These are phyloP conservation scores for Butyriboletus loyo DNA, from an alignment of 768 basidiomycete genomes.

Conservation along the genomic window DNA sequence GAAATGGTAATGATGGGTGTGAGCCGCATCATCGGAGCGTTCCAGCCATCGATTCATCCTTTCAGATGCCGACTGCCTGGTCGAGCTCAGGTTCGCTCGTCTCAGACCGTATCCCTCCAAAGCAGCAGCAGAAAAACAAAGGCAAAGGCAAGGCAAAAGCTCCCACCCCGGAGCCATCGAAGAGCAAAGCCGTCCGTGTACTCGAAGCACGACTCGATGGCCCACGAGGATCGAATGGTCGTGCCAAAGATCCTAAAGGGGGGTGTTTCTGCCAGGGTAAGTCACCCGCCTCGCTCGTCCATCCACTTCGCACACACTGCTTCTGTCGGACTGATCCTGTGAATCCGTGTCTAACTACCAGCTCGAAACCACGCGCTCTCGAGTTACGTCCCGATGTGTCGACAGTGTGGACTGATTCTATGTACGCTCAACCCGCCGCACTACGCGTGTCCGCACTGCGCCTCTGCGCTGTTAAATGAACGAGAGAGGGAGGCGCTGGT, in stretches of 20 bases:
- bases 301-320: too few species aligned
- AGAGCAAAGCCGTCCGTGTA: slow-evolving; percentile 46
- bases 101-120: slow-evolving; percentile 52
- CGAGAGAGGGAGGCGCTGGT: slow-evolving; percentile 37
- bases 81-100: slow-evolving; percentile 43
- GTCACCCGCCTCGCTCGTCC: neutral
- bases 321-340: neutral
- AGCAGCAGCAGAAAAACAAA: slow-evolving; percentile 18
- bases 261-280: slow-evolving; percentile 72
- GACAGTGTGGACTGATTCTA: slow-evolving; percentile 57
- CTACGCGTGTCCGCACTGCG: slow-evolving; percentile 55
- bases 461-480: slow-evolving; percentile 35
- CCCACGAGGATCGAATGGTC: slow-evolving; percentile 34
- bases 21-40: neutral
- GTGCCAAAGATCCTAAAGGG: slow-evolving; percentile 51
- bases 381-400: slow-evolving; percentile 52
- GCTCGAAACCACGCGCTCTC: slow-evolving; percentile 62
- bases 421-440: slow-evolving; percentile 56
- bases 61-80: slow-evolving; percentile 17
- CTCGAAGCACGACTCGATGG: slow-evolving; percentile 48
- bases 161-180: slow-evolving; percentile 34
- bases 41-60: neutral
- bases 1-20: neutral
- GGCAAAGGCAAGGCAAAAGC: slow-evolving; percentile 41
- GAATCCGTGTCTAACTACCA: slow-evolving; percentile 20